phyloP scores from a whole-genome alignment of 106 monocot species.

The Triglochin maritima region DNA sequence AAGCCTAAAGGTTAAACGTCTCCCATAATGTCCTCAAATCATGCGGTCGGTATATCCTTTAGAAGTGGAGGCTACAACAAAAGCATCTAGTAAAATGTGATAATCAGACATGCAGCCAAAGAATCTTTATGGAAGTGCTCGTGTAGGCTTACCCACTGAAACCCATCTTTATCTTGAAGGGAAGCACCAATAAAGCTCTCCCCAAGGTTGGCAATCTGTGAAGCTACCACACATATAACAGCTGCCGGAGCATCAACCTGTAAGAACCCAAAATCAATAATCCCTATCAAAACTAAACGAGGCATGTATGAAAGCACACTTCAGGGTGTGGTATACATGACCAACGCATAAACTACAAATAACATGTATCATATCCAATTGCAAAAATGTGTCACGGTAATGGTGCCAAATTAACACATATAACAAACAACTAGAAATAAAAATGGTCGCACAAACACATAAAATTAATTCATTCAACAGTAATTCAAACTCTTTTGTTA shows the following conservation, averaged over 20 bases:
- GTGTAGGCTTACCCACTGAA: conserved; percentile 14
- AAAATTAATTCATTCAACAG: too few species aligned
- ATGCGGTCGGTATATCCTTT: neutral
- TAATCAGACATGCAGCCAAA: neutral
- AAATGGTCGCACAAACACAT: too few species aligned
- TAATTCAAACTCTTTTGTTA: too few species aligned
- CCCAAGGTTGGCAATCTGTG: conserved; percentile 28
- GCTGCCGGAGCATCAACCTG: conserved; percentile 10
- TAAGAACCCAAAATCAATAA: neutral
- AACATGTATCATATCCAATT: too few species aligned
- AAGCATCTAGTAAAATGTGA: neutral
- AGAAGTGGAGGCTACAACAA: neutral
- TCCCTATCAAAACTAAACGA: neutral
- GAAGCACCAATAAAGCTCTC: conserved; percentile 32
- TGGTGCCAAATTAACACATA: too few species aligned
- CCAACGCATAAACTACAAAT: too few species aligned
- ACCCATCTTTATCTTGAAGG: conserved; percentile 27
- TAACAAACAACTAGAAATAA: too few species aligned
- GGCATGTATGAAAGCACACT: too few species aligned
- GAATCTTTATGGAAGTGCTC: neutral
- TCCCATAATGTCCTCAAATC: neutral
- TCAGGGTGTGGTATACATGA: too few species aligned
- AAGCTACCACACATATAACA: conserved; percentile 18
- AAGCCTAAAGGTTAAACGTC: neutral
- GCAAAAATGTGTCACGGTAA: too few species aligned